A percentile compares a stretch with the other conserved stretches of the same genome.
phyloP scores from a whole-genome alignment of 192 early-diverging fungal genomes.

The Coemansia sp. region DNA sequence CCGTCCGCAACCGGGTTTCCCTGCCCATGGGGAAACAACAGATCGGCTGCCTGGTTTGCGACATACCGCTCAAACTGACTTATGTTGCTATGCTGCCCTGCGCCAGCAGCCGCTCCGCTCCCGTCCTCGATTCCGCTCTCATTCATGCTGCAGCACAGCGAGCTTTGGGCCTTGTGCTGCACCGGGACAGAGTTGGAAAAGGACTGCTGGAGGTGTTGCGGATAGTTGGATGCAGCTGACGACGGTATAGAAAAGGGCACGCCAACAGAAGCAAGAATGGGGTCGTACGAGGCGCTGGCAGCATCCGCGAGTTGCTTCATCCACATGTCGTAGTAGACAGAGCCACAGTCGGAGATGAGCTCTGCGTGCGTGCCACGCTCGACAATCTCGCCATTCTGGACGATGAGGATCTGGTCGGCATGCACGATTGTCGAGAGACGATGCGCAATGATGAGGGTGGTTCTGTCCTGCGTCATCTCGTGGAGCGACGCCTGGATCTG shows the following conservation, averaged over 20 bases:
- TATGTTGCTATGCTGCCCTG: not conserved
- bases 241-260: conserved; percentile 24
- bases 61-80: not conserved
- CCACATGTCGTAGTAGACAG: conserved; percentile 90
- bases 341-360: conserved; percentile 57
- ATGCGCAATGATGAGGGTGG: conserved; percentile 86
- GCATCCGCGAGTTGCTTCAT: conserved; percentile 79
- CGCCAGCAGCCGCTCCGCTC: too few species aligned
- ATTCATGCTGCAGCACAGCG: not conserved
- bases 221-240: conserved; percentile 12
- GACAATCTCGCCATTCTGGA: conserved; percentile 78
- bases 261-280: conserved; percentile 23
- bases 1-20: not conserved
- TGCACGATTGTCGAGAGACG: conserved; percentile 82
- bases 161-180: not conserved
- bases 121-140: not conserved
- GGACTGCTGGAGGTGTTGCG: not conserved
- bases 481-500: conserved; percentile 83
- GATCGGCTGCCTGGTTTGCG: not conserved
- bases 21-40: not conserved
- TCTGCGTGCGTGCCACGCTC: conserved; percentile 83
- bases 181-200: conserved; percentile 5
- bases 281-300: conserved; percentile 35
- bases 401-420: conserved; percentile 83
- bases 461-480: conserved; percentile 76